phyloP scores from a whole-genome alignment of 139 green algal genomes.

The Spirogloea muscicola region DNA sequence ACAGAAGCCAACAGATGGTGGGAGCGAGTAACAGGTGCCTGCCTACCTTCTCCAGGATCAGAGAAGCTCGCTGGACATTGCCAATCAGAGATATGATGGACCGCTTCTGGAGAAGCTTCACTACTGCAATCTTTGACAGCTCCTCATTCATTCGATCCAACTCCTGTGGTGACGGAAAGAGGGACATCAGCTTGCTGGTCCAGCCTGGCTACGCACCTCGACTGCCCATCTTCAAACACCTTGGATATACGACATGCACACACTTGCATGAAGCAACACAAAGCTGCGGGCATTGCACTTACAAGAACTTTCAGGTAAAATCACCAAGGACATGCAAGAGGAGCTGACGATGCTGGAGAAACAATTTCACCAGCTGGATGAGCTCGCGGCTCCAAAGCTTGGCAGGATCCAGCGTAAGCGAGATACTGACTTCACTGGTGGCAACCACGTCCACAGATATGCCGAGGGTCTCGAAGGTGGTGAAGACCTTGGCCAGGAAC shows the following conservation, averaged over 20 bases:
- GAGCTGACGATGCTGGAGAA: too few species aligned
- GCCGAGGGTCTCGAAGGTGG: conserved; percentile 72
- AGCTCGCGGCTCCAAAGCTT: conserved; percentile 65
- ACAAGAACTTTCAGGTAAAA: too few species aligned
- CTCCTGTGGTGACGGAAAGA: too few species aligned
- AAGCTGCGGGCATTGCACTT: too few species aligned
- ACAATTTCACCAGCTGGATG: conserved; percentile 60
- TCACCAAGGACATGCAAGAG: too few species aligned
- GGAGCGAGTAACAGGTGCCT: too few species aligned
- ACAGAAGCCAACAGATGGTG: too few species aligned
- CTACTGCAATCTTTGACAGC: conserved; percentile 66
- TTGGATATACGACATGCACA: too few species aligned
- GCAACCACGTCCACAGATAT: conserved; percentile 96
- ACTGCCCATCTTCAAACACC: too few species aligned
- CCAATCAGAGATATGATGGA: conserved; percentile 93
- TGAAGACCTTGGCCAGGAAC: conserved; percentile 75
- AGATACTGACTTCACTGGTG: conserved; percentile 87
- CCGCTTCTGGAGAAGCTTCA: conserved; percentile 54
- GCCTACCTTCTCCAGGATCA: conserved; percentile 53
- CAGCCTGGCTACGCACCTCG: too few species aligned
- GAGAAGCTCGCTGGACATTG: conserved; percentile 65
- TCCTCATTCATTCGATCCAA: conserved; percentile 66
- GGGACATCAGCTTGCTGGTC: too few species aligned
- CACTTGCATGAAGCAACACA: too few species aligned
- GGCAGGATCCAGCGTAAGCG: conserved; percentile 87